A percentile compares a stretch with the other conserved stretches of the same genome.
Conservation (phyloP, 331 rosid species). For the Stylosanthes scabra region DNA sequence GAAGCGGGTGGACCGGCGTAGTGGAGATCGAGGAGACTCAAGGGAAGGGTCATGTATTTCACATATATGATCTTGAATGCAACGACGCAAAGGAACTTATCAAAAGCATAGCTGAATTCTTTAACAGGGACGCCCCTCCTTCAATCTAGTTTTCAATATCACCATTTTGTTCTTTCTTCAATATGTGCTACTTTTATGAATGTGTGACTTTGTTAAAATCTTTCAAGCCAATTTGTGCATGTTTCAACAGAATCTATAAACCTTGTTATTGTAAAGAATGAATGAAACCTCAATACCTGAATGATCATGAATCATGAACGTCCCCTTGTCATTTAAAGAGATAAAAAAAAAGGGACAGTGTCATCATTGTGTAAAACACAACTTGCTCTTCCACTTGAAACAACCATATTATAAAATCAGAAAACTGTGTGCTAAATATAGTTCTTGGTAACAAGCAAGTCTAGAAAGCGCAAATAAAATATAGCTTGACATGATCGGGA, state of each 20-base stretch:
- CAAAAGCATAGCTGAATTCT: constrained; percentile 40
- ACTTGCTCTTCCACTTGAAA: constrained; percentile 12
- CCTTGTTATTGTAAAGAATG: neutral
- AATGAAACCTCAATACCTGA: neutral
- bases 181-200: neutral
- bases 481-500: constrained; percentile 1
- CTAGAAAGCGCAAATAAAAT: neutral
- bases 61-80: constrained; percentile 32
- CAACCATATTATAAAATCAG: constrained; percentile 8
- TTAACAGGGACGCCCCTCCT: constrained; percentile 42
- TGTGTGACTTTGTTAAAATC: neutral
- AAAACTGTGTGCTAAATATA: neutral
- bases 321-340: neutral
- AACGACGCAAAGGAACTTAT: constrained; percentile 40
- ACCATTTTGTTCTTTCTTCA: neutral
- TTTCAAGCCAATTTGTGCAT: neutral
- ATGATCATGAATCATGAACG: neutral
- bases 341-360: neutral
- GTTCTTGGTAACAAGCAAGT: constrained; percentile 16
- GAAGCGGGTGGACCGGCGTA: constrained; percentile 30
- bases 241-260: neutral
- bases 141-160: neutral
- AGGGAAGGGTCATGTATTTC: constrained; percentile 44
- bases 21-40: constrained; percentile 40
- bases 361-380: constrained; percentile 13